Evolutionary conservation across 805 yeast species (phyloP).

Genomic region (Maudiozyma serrabonitensis): DNA sequence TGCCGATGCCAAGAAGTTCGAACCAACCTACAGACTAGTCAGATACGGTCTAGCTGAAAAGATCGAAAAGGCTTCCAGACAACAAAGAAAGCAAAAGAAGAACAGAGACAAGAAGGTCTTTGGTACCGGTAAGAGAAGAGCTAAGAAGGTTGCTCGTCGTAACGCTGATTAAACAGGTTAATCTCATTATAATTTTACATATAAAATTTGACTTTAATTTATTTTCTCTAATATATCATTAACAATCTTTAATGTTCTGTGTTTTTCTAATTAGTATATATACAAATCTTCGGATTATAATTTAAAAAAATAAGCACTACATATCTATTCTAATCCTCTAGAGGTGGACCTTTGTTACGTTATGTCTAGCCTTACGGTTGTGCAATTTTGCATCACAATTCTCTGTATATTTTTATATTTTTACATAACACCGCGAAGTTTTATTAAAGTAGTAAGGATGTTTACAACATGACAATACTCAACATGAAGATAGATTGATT

Average conservation of each 20-base stretch:
- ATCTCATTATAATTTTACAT: constrained; percentile 1
- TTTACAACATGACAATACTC: background rate
- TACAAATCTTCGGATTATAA: constrained; percentile 1
- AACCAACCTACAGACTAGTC: constrained; percentile 98
- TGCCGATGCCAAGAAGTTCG: constrained; percentile 97
- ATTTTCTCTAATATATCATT: constrained; percentile 1
- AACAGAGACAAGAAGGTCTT: constrained; percentile 98
- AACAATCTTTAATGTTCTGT: constrained; percentile 3
- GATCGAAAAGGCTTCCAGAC: constrained; percentile 97
- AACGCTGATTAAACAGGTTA: constrained; percentile 55
- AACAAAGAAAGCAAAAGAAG: constrained; percentile 99
- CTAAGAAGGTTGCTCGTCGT: constrained; percentile 87
- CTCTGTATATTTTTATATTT: background rate
- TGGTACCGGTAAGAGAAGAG: constrained; percentile 94
- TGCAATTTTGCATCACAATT: too few relatives aligned
- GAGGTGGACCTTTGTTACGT: too few relatives aligned
- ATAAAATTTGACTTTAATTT: constrained; percentile 2
- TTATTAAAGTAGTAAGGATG: background rate
- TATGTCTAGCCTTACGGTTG: too few relatives aligned
- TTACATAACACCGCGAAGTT: background rate
- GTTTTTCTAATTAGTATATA: background rate
- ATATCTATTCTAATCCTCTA: background rate
- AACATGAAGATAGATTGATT: too few relatives aligned
- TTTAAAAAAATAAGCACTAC: constrained; percentile 3
- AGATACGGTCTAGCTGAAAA: constrained; percentile 96